Percentiles rank a stretch among this genome's conserved stretches.
These are phyloP conservation scores for Gyromitra esculenta DNA, from an alignment of 2,329 filamentous ascomycete species.

Conservation along the genomic window DNA sequence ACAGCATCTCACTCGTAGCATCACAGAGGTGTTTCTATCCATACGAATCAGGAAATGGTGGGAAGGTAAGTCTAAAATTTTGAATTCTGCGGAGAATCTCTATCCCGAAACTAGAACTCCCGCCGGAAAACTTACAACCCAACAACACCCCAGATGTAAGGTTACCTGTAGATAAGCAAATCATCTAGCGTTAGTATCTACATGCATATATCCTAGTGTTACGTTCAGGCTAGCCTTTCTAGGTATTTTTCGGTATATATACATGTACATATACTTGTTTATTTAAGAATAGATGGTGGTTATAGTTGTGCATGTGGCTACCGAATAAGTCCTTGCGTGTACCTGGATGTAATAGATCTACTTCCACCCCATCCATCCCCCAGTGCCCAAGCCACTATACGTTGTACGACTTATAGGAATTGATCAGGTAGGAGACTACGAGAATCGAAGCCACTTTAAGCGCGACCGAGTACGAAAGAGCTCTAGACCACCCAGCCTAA, in stretches of 20 bases:
- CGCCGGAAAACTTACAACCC: not conserved
- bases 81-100: not conserved
- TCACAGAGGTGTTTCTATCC: not conserved
- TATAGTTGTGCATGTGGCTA: too few relatives aligned
- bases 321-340: too few relatives aligned
- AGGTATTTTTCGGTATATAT: not conserved
- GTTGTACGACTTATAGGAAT: too few relatives aligned
- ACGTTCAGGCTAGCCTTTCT: not conserved
- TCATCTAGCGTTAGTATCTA: not conserved
- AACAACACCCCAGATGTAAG: not conserved
- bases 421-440: too few relatives aligned
- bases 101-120: not conserved
- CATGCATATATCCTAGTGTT: not conserved
- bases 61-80: not conserved
- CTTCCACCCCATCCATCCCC: too few relatives aligned
- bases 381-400: too few relatives aligned
- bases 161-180: not conserved
- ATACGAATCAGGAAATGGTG: not conserved
- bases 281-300: too few relatives aligned
- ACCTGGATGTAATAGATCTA: too few relatives aligned
- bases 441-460: too few relatives aligned
- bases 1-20: conserved; percentile 23
- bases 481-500: too few relatives aligned
- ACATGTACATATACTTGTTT: too few relatives aligned
- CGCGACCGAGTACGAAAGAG: too few relatives aligned